Base-by-base conservation (phyloP, 208 protist species). In the Trypanosoma caninum region DNA sequence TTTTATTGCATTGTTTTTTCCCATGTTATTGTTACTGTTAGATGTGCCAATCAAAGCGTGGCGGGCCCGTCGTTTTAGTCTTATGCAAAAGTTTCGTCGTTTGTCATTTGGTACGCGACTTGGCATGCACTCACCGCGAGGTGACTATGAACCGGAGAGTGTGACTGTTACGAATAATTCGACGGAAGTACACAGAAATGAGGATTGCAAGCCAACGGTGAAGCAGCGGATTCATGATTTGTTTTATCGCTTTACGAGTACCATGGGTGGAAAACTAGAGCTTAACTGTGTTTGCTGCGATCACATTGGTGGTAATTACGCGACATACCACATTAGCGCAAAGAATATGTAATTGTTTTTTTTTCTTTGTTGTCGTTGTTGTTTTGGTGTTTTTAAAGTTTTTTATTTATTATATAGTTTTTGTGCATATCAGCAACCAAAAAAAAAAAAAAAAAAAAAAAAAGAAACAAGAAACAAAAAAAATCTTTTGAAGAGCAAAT, bases 271-370 rank as follows among this genome's bases (percentile, higher is more conserved):
- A 0, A 83, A 86, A 71, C 58, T 93, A 30, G 85, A 95, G 59
- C 65, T 93, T 23, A 93, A 95, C 52, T 95, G 89, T 37, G 89
- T 93, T 13, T 95, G 89, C 65, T 95, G 89, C 58, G 86, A 95
- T 59, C 89, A 95, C 57, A 82, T 93, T 34, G 89, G 86, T 13
- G 85, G 89, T 22, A 91, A 93, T 71, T 93, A 89, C 61, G 89
- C 89, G 2, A 79, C 82, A 1, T 95, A 95, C 51, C 79, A 91
- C 53, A 62, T 78, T 11, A 70, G 41, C 30, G 66, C 72, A 0
- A 79, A 69, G 23, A 56, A 68, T 30, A 47, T 59, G 38, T 68
- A 59, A 69, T 54, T 0, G n/a, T 27, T 55, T n/a, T 44, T 42
- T 57, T 33, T 46, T 56, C 25, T 16, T 48, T 38, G 3, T 23